Base-by-base conservation (phyloP, 2,329 filamentous ascomycete genomes). In the Ustulina deusta region DNA sequence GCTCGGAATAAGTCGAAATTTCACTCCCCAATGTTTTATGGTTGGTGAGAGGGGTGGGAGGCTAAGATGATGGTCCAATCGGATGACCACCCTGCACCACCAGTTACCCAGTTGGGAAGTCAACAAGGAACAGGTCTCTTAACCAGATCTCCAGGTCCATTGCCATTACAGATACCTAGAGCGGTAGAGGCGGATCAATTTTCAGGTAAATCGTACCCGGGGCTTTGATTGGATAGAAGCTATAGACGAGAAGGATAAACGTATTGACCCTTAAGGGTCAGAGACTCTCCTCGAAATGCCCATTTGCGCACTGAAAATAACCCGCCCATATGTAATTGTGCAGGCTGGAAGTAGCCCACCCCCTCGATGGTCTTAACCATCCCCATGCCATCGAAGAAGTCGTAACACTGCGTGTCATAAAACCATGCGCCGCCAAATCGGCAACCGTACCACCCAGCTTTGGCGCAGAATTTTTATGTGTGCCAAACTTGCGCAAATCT, bases 61-160 rank as follows among this genome's bases (percentile, higher is more conserved):
- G 27, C 36, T n/a, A n/a, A 27, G 13, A 17, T 17, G 6, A n/a
- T 40, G 20, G 36, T 6, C 57, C 57, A 60, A 60, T 60, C 44
- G 15, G 44, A 27, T 27, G 22, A 15, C 44, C 42, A 11, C 7
- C 22, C 34, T 60, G 11, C 15, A 20, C 32, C 4, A 25, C 5
- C 34, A 51, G 29, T 60, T 60, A 15, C 57, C 57, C 40, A 60
- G 44, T 51, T 60, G 6, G 57, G 57, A 60, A 60, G 44, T 51
- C 13, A 38, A 20, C 22, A 60, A 29, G 42, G 20, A 46, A 46
- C 20, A n/a, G n/a, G n/a, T n/a, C n/a, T n/a, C n/a, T n/a, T n/a
- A n/a, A n/a, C n/a, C n/a, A n/a, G n/a, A n/a, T n/a, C n/a, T n/a
- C n/a, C 20, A 22, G 42, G 20, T 46, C 10, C 10, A 34, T 34